Percentiles rank a stretch among this genome's conserved stretches.
Conservation (phyloP, 139 green algal genomes). For the Chlorella sp. region DNA sequence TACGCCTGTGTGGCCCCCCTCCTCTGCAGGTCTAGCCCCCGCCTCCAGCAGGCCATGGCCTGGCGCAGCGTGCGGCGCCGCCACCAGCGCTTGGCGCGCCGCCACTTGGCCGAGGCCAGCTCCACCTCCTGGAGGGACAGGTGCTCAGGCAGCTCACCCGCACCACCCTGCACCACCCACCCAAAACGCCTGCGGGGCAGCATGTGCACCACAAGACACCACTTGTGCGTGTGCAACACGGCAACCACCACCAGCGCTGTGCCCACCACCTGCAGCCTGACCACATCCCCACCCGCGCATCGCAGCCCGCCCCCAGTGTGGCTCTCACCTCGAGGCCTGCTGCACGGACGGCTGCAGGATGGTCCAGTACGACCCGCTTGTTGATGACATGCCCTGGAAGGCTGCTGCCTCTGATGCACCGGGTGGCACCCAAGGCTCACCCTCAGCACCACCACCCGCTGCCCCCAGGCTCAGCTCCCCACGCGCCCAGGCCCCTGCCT, state of each 20-base stretch:
- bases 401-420: not conserved
- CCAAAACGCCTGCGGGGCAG: not conserved
- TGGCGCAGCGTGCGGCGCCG: not conserved
- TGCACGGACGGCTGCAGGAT: not conserved
- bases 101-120: not conserved
- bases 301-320: not conserved
- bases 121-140: not conserved
- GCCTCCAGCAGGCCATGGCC: not conserved
- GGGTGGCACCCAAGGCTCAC: not conserved
- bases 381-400: not conserved
- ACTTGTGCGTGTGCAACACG: no score
- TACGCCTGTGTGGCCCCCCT: not conserved
- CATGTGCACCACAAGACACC: no score
- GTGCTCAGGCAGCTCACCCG: not conserved
- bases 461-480: not conserved
- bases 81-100: not conserved
- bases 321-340: not conserved
- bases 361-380: not conserved
- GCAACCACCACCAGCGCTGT: not conserved
- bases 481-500: not conserved
- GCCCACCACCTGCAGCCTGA: not conserved
- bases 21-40: not conserved
- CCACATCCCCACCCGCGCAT: no score
- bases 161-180: not conserved
- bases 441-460: not conserved